Base-by-base conservation (phyloP, 352 stramenopile species). In the Phytophthora sojae region DNA sequence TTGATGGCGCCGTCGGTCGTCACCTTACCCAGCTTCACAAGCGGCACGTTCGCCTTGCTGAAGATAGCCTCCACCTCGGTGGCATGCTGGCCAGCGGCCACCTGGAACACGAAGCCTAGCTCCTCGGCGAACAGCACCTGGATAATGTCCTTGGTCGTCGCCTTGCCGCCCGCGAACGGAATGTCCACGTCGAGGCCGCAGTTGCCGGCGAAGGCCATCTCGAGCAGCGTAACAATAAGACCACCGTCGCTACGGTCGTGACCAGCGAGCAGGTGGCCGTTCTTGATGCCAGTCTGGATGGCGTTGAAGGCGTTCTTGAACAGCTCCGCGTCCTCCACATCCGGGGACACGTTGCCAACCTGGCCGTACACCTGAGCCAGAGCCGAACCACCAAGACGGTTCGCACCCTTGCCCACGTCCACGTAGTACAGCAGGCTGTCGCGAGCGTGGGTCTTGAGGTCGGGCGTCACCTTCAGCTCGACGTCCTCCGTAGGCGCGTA, bases 131-230 rank as follows among this genome's bases (percentile, higher is more conserved):
- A 99, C 12, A 99, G 83, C 61, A 85, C 78, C 35, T 85, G 57
- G 8, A 95, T 72, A 30, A 91, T 82, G 3, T 94, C 81, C 57
- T 86, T 86, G 11, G 81, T 90, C 21, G 85, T 82, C 5, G 58
- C 58, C 35, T 84, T 81, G 44, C 60, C 73, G 37, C 66, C 61
- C 9, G 77, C 14, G 39, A 79, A 82, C 8, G 85, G 92, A 57
- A 99, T 86, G 64, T 97, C 81, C 7, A 99, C 86, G 35, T 98
- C 81, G 14, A 99, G 79, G 37, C 97, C 97, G 71, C 98, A 99
- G 84, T 99, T 99, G 59, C 98, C 98, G 21, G 96, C 94, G 75
- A 99, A 99, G 1, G 97, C 96, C 98, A 99, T 99, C 81, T 99
- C 98, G 14, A 99, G 73, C 8, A 99, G 79, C 21, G 96, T 92